phyloP scores from a whole-genome alignment of 805 yeast species.

The Candida gorgasii region DNA sequence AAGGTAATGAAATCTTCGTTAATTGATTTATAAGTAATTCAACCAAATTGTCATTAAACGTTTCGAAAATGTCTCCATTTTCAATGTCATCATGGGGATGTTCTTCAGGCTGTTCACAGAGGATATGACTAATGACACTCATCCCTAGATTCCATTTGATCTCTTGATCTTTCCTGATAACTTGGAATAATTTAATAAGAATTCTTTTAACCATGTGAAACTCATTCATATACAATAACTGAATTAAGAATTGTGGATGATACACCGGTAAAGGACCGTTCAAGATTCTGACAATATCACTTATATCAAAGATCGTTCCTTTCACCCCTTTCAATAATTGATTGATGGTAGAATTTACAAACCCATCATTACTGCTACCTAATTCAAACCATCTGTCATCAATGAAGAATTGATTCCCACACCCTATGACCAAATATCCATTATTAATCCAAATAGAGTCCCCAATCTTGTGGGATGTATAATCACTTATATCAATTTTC shows the following conservation, averaged over 20 bases:
- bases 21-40: slow-evolving; percentile 58
- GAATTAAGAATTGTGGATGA: slow-evolving; percentile 87
- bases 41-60: slow-evolving; percentile 45
- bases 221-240: slow-evolving; percentile 65
- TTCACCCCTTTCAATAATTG: slow-evolving; percentile 37
- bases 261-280: slow-evolving; percentile 90
- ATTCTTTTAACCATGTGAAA: slow-evolving; percentile 55
- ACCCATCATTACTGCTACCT: slow-evolving; percentile 24
- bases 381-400: slow-evolving; percentile 61
- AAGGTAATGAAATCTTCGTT: slow-evolving; percentile 68
- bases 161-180: slow-evolving; percentile 42
- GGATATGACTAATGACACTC: slow-evolving; percentile 21
- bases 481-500: slow-evolving; percentile 65
- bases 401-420: slow-evolving; percentile 87
- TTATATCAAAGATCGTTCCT: slow-evolving; percentile 40
- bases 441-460: slow-evolving; percentile 85
- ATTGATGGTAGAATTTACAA: slow-evolving; percentile 55
- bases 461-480: slow-evolving; percentile 80
- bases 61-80: slow-evolving; percentile 19
- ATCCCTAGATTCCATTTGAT: slow-evolving; percentile 37
- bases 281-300: slow-evolving; percentile 70
- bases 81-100: slow-evolving; percentile 3
- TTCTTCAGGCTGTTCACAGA: slow-evolving; percentile 3
- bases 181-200: slow-evolving; percentile 52
- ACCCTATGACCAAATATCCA: slow-evolving; percentile 78